Conservation (phyloP, 192 early-diverging fungal genomes). For the Glomus cerebriforme region DNA sequence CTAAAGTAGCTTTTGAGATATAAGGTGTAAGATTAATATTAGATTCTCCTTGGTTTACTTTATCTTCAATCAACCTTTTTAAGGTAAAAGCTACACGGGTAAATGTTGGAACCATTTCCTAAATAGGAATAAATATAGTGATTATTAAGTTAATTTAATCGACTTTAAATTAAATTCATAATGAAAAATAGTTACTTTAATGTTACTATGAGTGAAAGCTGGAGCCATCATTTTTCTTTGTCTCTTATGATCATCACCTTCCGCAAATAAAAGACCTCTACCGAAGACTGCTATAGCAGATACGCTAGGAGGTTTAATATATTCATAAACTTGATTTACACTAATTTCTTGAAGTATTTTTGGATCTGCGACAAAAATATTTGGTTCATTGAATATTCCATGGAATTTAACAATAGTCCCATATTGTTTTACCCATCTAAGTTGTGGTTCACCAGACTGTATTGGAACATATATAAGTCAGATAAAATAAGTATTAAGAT, state of each 20-base stretch:
- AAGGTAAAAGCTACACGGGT: conserved; percentile 32
- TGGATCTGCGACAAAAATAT: conserved; percentile 50
- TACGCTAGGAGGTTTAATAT: conserved; percentile 38
- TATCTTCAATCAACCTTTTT: conserved; percentile 41
- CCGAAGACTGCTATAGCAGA: conserved; percentile 44
- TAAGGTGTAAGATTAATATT: conserved; percentile 44
- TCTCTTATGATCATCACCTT: conserved; percentile 50
- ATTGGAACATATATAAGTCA: too few relatives aligned
- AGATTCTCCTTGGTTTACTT: conserved; percentile 22
- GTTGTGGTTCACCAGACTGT: too few relatives aligned
- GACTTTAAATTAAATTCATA: too few relatives aligned
- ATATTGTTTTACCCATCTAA: conserved; percentile 50
- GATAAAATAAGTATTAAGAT: too few relatives aligned
- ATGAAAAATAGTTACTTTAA: conserved; percentile 53
- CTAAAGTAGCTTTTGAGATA: conserved; percentile 46
- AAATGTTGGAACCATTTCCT: conserved; percentile 36
- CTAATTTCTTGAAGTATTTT: conserved; percentile 50
- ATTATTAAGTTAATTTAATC: not conserved
- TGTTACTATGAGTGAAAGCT: conserved; percentile 46
- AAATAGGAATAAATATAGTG: not conserved
- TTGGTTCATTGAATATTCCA: conserved; percentile 42
- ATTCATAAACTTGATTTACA: conserved; percentile 47
- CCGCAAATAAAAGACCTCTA: conserved; percentile 51
- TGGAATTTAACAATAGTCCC: conserved; percentile 51
- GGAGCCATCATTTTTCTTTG: conserved; percentile 63